A percentile compares a stretch with the other conserved stretches of the same genome.
These are phyloP conservation scores for Alternaria incomplexa DNA, from an alignment of 2,329 filamentous ascomycete species.

Conservation along the genomic window DNA sequence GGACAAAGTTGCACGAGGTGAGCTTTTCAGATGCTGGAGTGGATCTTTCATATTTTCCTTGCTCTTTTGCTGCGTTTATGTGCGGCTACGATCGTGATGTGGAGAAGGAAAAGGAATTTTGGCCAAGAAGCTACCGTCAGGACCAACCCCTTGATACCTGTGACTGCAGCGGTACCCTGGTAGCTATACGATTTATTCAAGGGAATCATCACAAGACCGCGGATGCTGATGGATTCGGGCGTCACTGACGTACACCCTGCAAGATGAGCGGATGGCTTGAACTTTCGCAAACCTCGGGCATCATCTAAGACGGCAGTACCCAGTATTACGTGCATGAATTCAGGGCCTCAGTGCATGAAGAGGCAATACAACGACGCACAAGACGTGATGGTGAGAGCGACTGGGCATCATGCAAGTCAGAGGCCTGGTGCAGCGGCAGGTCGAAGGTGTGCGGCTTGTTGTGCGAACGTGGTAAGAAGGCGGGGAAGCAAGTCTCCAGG, in stretches of 20 bases:
- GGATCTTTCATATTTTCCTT: background rate
- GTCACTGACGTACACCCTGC: constrained; percentile 2
- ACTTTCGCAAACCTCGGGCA: constrained; percentile 19
- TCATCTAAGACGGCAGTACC: constrained; percentile 13
- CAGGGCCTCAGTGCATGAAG: constrained; percentile 28
- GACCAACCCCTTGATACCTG: background rate
- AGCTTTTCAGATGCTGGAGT: background rate
- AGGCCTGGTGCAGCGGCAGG: constrained; percentile 27
- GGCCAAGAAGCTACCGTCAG: background rate
- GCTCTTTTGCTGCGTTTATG: background rate
- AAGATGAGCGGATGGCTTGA: constrained; percentile 21
- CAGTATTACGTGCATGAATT: constrained; percentile 28
- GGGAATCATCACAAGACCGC: background rate
- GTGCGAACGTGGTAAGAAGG: constrained; percentile 43
- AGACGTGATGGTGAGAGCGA: constrained; percentile 24
- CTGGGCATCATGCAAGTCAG: constrained; percentile 47
- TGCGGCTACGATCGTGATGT: background rate
- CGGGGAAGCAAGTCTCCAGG: constrained; percentile 37
- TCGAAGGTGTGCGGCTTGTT: constrained; percentile 26
- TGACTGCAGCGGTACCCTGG: constrained; percentile 7
- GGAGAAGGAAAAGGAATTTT: background rate
- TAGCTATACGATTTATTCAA: constrained; percentile 5
- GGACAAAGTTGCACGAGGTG: background rate
- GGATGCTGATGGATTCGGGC: background rate
- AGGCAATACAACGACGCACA: constrained; percentile 14